Conservation (phyloP, 805 yeast genomes). For the Candida methanosorbosa region DNA sequence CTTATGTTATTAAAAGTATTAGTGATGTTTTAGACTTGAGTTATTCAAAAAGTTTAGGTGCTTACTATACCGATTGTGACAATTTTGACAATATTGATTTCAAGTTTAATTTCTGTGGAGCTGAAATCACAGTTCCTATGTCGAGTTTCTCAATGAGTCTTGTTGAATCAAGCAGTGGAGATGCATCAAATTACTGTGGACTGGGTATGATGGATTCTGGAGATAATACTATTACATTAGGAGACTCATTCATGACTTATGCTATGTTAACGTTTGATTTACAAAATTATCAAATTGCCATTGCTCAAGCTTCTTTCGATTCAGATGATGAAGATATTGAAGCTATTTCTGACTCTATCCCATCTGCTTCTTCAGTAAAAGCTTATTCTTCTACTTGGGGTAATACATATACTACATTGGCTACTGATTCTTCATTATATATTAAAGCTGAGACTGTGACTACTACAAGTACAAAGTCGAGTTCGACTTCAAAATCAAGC, state of each 20-base stretch:
- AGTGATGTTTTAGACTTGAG: slow-evolving; percentile 28
- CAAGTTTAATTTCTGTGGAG: slow-evolving; percentile 50
- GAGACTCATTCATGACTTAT: slow-evolving; percentile 44
- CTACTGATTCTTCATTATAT: no score
- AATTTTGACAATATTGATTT: slow-evolving; percentile 19
- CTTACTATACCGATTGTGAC: slow-evolving; percentile 38
- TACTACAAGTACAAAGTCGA: no score
- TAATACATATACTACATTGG: not conserved
- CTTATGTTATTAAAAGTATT: slow-evolving; percentile 16
- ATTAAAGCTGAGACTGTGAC: no score
- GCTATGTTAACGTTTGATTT: slow-evolving; percentile 50
- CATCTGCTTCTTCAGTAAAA: slow-evolving; percentile 42
- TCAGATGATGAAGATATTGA: slow-evolving; percentile 22
- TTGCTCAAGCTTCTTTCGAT: slow-evolving; percentile 36
- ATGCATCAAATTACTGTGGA: slow-evolving; percentile 29
- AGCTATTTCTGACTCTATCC: slow-evolving; percentile 34
- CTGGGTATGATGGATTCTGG: slow-evolving; percentile 30
- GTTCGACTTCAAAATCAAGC: no score
- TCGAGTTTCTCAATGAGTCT: slow-evolving; percentile 12
- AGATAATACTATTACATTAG: slow-evolving; percentile 32
- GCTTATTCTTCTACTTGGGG: slow-evolving; percentile 36
- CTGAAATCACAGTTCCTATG: slow-evolving; percentile 43
- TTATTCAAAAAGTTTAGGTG: slow-evolving; percentile 32
- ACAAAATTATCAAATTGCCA: slow-evolving; percentile 31
- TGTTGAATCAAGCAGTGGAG: slow-evolving; percentile 8